These are phyloP conservation scores for Chaetomiaceae sp. DNA, from an alignment of 2,329 filamentous ascomycete genomes.

Conservation along the genomic window DNA sequence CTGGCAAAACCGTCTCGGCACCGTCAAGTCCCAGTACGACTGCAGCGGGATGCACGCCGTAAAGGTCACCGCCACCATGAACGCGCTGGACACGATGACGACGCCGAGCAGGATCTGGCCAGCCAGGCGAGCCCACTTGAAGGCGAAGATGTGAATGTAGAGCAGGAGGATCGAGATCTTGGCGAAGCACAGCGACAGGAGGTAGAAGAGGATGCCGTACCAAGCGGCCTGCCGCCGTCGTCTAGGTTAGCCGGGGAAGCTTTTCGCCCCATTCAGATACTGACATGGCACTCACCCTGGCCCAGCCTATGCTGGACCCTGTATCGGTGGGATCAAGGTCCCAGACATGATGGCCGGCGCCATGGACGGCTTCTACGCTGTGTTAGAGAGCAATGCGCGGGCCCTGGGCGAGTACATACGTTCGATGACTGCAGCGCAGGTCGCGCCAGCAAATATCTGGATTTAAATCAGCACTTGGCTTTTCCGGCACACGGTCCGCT, in stretches of 20 bases:
- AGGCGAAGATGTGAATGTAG: constrained; percentile 27
- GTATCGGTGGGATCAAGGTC: constrained; percentile 18
- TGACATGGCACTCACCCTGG: constrained; percentile 18
- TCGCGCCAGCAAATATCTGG: constrained; percentile 24
- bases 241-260: neutral
- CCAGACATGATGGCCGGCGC: constrained; percentile 22
- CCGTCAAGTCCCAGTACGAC: constrained; percentile 26
- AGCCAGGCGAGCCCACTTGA: constrained; percentile 28
- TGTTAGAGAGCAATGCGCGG: neutral
- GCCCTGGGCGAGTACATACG: constrained; percentile 10
- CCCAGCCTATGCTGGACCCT: constrained; percentile 12
- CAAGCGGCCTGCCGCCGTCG: constrained; percentile 18
- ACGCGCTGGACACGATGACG: constrained; percentile 23
- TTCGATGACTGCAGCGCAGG: constrained; percentile 22
- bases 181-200: constrained; percentile 24
- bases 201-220: constrained; percentile 27
- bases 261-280: too few relatives aligned
- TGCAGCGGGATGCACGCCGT: constrained; percentile 27
- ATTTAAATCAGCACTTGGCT: neutral
- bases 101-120: constrained; percentile 24
- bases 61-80: constrained; percentile 23
- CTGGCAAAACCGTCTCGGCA: constrained; percentile 18
- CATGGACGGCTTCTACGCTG: constrained; percentile 18
- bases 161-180: constrained; percentile 28
- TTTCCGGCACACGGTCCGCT: too few relatives aligned